Percentiles rank a stretch among this genome's conserved stretches.
These are phyloP conservation scores for Phyllosticta citrichinensis DNA, from an alignment of 2,329 filamentous ascomycete genomes.

Conservation along the genomic window DNA sequence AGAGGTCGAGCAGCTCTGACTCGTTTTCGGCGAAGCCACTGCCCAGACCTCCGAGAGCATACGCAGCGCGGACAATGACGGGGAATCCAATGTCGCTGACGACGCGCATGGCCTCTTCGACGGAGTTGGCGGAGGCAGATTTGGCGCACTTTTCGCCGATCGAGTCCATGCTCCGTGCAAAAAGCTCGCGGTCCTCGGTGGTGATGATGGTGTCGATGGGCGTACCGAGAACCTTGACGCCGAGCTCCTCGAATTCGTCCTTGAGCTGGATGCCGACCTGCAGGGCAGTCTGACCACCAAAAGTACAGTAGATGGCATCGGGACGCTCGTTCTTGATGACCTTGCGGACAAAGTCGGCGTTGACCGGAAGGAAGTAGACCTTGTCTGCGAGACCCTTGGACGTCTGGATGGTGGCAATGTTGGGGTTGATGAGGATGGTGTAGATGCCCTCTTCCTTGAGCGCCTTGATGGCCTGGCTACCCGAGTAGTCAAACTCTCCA, in stretches of 20 bases:
- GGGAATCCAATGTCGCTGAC: slow-evolving; percentile 91
- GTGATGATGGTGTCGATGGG: slow-evolving; percentile 98
- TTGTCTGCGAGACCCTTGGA: slow-evolving; percentile 97
- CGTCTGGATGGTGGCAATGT: slow-evolving; percentile 97
- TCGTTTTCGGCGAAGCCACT: slow-evolving; percentile 93
- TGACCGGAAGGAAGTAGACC: slow-evolving; percentile 97
- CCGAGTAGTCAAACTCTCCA: slow-evolving; percentile 98
- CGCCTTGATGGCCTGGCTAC: slow-evolving; percentile 96
- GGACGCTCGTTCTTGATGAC: slow-evolving; percentile 91
- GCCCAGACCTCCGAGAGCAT: slow-evolving; percentile 87
- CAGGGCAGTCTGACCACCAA: slow-evolving; percentile 95
- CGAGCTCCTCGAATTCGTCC: slow-evolving; percentile 87
- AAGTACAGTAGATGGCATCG: slow-evolving; percentile 95
- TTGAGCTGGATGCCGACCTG: slow-evolving; percentile 94
- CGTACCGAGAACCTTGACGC: slow-evolving; percentile 89
- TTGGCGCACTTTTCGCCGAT: slow-evolving; percentile 98
- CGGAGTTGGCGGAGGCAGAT: slow-evolving; percentile 80
- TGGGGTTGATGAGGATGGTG: slow-evolving; percentile 96
- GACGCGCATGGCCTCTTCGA: slow-evolving; percentile 79
- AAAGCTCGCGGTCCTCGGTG: slow-evolving; percentile 94
- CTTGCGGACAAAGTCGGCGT: slow-evolving; percentile 92
- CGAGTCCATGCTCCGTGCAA: slow-evolving; percentile 95
- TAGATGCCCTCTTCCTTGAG: slow-evolving; percentile 97
- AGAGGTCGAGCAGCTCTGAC: slow-evolving; percentile 71
- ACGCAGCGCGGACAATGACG: slow-evolving; percentile 93